A percentile compares a stretch with the other conserved stretches of the same genome.
Conservation (phyloP, 78 protist genomes). For the Dictyostelium brefeldianum region DNA sequence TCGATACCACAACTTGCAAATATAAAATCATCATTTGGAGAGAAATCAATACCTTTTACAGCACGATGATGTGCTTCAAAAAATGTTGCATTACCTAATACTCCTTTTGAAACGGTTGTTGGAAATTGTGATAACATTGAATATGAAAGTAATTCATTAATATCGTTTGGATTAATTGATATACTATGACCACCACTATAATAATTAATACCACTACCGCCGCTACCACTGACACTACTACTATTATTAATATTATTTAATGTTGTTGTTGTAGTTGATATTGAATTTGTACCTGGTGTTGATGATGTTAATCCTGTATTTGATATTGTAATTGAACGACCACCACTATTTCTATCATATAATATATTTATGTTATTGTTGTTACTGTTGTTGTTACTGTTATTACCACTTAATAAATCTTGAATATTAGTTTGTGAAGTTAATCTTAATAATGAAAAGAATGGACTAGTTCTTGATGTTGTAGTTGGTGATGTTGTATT, state of each 20-base stretch:
- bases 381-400: too few relatives aligned
- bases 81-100: slow-evolving; percentile 44
- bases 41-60: slow-evolving; percentile 64
- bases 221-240: background rate
- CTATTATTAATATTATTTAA: background rate
- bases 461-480: slow-evolving; percentile 2
- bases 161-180: background rate
- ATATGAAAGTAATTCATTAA: slow-evolving; percentile 18
- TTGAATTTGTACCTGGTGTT: too few relatives aligned
- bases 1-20: slow-evolving; percentile 45
- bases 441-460: slow-evolving; percentile 28
- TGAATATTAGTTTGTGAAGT: slow-evolving; percentile 20
- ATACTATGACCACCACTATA: background rate
- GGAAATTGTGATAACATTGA: background rate
- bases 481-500: background rate
- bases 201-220: background rate
- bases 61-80: slow-evolving; percentile 30
- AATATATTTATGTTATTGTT: too few relatives aligned
- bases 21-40: slow-evolving; percentile 60
- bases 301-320: background rate
- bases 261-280: too few relatives aligned
- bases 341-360: background rate
- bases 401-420: background rate
- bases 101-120: slow-evolving; percentile 2
- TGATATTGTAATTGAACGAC: background rate